Evolutionary conservation across 1,284 basidiomycete genomes (phyloP), one percentile per base, ranked within the genome.

Genomic region (Microbotryum saponariae): DNA sequence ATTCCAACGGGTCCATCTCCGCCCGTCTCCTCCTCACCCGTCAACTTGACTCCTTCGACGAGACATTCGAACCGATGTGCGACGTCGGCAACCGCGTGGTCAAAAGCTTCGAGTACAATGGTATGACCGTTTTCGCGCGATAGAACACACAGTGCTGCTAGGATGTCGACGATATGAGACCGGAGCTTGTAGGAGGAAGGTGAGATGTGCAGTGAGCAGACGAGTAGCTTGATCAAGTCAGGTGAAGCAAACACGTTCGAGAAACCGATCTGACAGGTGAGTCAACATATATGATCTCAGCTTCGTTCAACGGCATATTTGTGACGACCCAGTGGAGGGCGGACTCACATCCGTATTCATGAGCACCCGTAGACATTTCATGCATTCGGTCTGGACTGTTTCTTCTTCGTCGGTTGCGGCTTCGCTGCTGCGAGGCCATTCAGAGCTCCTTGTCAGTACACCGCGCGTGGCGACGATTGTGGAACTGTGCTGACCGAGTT

Each of bases 111-210:
- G 7, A 91, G 78, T 10, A 93, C 87, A 4, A 83, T 79, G 59
- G 80, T 82, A 70, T 89, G 85, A 0, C 90, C 91, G 49, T 87
- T 83, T 2, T 79, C 78, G 6, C 82, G 76, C 1, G 87, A 86
- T 18, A 93, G 77, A 14, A 90, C 80, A 71, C 88, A 90, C 52
- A 93, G 82, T 0, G 86, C 91, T 1, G 89, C 88, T 6, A 94
- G 81, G 23, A 93, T 79, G 70, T 93, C 89, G 2, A 86, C 84
- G 0, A 83, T 80, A 21, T 89, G 79, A 1, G 83, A 82, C 58
- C 87, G 83, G 18, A 89, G 78, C 74, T 89, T 91, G 64, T 82
- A 78, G 6, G 86, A 76, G 6, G 37, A 42, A 42, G 71, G 65
- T 6, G 76, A 79, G 2, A 79, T 79, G 65, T 86, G 82, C 3